Conservation (phyloP, 495 filamentous ascomycete species). For the Hypomontagnella submonticulosa region DNA sequence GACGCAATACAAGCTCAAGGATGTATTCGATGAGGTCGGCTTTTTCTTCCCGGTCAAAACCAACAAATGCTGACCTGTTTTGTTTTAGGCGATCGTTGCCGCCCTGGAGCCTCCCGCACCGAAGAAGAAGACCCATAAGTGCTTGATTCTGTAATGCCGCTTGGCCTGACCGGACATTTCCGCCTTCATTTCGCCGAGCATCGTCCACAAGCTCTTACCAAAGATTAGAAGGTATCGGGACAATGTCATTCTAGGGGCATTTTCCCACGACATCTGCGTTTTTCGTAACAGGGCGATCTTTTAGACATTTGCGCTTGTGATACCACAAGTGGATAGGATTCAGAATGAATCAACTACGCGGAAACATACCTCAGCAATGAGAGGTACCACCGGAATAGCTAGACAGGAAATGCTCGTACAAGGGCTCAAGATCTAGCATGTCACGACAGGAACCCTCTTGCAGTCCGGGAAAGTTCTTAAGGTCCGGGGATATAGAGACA, state of each 20-base stretch:
- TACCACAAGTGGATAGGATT: conserved; percentile 44
- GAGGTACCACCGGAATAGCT: conserved; percentile 35
- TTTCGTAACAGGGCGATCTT: conserved; percentile 44
- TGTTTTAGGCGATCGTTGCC: conserved; percentile 81
- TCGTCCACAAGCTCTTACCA: conserved; percentile 4
- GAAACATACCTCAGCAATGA: conserved; percentile 37
- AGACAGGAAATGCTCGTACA: conserved; percentile 29
- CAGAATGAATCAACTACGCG: conserved; percentile 43
- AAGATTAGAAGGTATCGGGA: conserved; percentile 35
- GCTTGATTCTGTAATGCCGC: conserved; percentile 60
- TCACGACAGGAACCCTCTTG: conserved; percentile 24
- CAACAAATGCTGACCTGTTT: conserved; percentile 35
- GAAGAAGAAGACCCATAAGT: conserved; percentile 69
- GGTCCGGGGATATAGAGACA: conserved; percentile 29
- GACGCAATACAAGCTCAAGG: conserved; percentile 98
- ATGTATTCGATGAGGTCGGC: conserved; percentile 97
- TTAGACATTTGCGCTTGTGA: conserved; percentile 45
- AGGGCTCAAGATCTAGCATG: conserved; percentile 31
- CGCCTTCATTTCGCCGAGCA: conserved; percentile 23
- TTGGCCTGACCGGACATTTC: conserved; percentile 14
- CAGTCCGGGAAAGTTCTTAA: conserved; percentile 38
- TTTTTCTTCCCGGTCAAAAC: conserved; percentile 14
- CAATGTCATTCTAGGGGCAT: conserved; percentile 25
- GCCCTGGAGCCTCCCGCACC: conserved; percentile 84
- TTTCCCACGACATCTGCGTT: conserved; percentile 40